A percentile compares a stretch with the other conserved stretches of the same genome.
Evolutionary conservation across 129 eudicot genomes (phyloP).

Genomic region (Flaveria linearis): DNA sequence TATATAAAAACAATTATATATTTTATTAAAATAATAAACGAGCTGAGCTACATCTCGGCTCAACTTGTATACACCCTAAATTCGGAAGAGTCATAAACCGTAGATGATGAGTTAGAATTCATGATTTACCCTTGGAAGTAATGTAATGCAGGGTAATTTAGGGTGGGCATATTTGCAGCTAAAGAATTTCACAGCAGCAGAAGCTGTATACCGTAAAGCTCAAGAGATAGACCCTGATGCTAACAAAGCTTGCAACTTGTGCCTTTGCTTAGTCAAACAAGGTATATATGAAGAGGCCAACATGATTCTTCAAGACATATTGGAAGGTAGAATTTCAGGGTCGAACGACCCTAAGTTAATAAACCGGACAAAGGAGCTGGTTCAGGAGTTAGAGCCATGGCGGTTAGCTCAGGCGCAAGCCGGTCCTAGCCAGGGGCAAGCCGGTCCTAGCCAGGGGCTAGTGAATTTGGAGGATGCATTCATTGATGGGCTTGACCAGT

Average conservation of each 20-base stretch:
- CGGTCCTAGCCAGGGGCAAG: conserved; percentile 24
- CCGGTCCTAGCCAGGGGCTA: conserved; percentile 24
- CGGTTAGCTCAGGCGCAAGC: conserved; percentile 26
- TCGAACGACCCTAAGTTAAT: conserved; percentile 61
- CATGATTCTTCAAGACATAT: conserved; percentile 44
- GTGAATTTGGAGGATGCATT: conserved; percentile 58
- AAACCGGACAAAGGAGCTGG: conserved; percentile 52
- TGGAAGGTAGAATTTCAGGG: conserved; percentile 52
- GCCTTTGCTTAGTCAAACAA: conserved; percentile 67
- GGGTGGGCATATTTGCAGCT: conserved; percentile 93
- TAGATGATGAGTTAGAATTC: neutral
- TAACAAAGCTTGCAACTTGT: conserved; percentile 75
- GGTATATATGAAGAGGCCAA: conserved; percentile 48
- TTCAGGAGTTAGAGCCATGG: conserved; percentile 64
- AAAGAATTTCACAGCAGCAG: conserved; percentile 62
- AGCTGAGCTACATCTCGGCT: neutral
- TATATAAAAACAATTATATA: too few species aligned
- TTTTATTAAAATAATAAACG: too few species aligned
- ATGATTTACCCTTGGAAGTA: conserved; percentile 17
- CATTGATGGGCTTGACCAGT: conserved; percentile 62
- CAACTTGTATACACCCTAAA: neutral
- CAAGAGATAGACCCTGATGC: conserved; percentile 76
- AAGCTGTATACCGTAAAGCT: conserved; percentile 70
- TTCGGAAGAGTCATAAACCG: neutral
- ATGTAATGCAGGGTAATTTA: conserved; percentile 63